These are phyloP conservation scores for Podosphaera aphanis DNA, from an alignment of 2,329 filamentous ascomycete species.

Conservation along the genomic window DNA sequence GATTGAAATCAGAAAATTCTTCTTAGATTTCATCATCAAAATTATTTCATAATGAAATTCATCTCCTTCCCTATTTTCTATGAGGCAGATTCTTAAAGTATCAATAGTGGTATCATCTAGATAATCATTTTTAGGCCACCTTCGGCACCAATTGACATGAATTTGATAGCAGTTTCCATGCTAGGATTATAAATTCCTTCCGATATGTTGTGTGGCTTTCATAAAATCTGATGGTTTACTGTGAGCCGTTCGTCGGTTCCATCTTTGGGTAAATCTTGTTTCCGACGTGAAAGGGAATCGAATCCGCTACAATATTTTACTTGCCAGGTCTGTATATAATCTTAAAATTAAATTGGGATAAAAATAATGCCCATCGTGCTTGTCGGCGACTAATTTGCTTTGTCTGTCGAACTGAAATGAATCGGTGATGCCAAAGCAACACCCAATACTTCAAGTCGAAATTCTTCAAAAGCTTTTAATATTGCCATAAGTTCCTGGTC, in stretches of 20 bases:
- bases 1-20: too few species aligned
- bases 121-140: background rate
- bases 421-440: background rate
- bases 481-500: background rate
- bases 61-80: background rate
- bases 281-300: background rate
- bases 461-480: background rate
- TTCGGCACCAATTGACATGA: background rate
- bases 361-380: background rate
- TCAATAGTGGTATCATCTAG: background rate
- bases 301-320: background rate
- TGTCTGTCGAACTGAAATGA: background rate
- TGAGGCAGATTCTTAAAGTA: background rate
- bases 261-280: background rate
- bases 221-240: background rate
- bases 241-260: background rate
- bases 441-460: background rate
- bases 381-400: background rate
- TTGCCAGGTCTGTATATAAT: background rate
- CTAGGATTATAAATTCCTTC: background rate
- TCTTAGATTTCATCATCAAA: background rate
- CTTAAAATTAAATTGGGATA: background rate
- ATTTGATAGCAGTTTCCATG: background rate
- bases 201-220: background rate
- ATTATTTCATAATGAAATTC: too few species aligned